Percentiles rank a stretch among this genome's conserved stretches.
Conservation (phyloP, 306 rosid species). For the Sphenostylis stenocarpa region DNA sequence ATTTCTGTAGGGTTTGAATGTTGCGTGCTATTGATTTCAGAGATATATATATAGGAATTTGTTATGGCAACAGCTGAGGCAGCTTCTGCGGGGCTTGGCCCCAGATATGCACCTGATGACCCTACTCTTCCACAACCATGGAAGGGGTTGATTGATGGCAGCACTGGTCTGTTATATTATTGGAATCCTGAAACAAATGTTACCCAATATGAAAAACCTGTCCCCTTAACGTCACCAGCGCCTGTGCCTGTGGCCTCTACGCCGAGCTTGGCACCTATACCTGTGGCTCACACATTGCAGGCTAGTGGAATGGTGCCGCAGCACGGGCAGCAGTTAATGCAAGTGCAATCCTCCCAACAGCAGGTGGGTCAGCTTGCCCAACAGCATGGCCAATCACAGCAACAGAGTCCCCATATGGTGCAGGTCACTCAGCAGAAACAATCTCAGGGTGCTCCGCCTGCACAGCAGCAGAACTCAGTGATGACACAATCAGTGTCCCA, state of each 20-base stretch:
- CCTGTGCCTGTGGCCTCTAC: slow-evolving; percentile 46
- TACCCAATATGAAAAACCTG: slow-evolving; percentile 91
- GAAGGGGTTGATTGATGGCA: slow-evolving; percentile 96
- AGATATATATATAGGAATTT: slow-evolving; percentile 21
- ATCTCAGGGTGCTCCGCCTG: slow-evolving; percentile 52
- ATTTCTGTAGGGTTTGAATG: not conserved
- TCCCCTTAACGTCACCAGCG: slow-evolving; percentile 47
- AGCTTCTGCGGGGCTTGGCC: slow-evolving; percentile 61
- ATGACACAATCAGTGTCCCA: slow-evolving; percentile 42
- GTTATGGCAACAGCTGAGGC: slow-evolving; percentile 76
- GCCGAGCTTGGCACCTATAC: slow-evolving; percentile 65
- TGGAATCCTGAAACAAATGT: slow-evolving; percentile 97
- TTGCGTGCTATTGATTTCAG: slow-evolving; percentile 40
- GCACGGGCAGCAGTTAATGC: slow-evolving; percentile 59
- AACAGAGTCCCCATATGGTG: slow-evolving; percentile 43
- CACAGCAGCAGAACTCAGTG: slow-evolving; percentile 56
- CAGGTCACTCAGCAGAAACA: slow-evolving; percentile 53
- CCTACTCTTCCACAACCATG: slow-evolving; percentile 90
- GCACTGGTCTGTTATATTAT: slow-evolving; percentile 74
- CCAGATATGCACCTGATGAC: slow-evolving; percentile 93
- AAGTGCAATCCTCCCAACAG: slow-evolving; percentile 55
- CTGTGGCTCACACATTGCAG: slow-evolving; percentile 46
- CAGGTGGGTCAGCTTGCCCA: slow-evolving; percentile 52
- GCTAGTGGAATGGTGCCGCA: slow-evolving; percentile 47
- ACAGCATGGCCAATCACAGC: slow-evolving; percentile 67